A percentile compares a stretch with the other conserved stretches of the same genome.
Conservation (phyloP, 768 basidiomycete genomes). For the Russula foetens region DNA sequence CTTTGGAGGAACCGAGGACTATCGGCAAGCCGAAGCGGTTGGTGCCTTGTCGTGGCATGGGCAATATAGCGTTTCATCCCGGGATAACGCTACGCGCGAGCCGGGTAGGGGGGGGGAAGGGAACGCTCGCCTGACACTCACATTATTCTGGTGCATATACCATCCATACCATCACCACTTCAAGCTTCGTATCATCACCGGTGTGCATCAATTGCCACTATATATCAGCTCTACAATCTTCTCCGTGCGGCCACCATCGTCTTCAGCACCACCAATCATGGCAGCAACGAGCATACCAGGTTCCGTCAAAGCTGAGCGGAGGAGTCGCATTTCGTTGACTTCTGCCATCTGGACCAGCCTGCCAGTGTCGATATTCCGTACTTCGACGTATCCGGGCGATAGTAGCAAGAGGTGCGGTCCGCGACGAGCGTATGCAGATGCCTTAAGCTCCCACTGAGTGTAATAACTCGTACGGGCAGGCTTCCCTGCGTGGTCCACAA, state of each 20-base stretch:
- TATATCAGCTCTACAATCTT: conserved; percentile 49
- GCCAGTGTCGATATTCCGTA: background rate
- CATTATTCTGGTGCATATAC: conserved; percentile 5
- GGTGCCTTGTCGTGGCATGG: background rate
- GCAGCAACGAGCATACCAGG: background rate
- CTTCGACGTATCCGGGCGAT: background rate
- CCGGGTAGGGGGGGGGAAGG: too few relatives aligned
- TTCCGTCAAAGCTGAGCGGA: background rate
- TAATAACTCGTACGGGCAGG: background rate
- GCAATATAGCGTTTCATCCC: background rate
- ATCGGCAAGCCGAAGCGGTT: background rate
- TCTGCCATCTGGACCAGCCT: background rate
- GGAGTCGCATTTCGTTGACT: background rate
- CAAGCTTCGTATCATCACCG: conserved; percentile 5
- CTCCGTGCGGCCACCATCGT: background rate
- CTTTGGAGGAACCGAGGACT: background rate
- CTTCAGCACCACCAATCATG: background rate
- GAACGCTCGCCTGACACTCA: too few relatives aligned
- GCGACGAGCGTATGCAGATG: background rate
- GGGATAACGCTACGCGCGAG: too few relatives aligned
- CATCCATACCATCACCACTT: conserved; percentile 14
- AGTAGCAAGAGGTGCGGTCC: background rate
- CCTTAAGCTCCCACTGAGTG: background rate
- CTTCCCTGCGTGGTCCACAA: background rate
- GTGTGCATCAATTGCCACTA: conserved; percentile 40